Conservation (phyloP, 345 rosid species). For the Aquilaria malaccensis region DNA sequence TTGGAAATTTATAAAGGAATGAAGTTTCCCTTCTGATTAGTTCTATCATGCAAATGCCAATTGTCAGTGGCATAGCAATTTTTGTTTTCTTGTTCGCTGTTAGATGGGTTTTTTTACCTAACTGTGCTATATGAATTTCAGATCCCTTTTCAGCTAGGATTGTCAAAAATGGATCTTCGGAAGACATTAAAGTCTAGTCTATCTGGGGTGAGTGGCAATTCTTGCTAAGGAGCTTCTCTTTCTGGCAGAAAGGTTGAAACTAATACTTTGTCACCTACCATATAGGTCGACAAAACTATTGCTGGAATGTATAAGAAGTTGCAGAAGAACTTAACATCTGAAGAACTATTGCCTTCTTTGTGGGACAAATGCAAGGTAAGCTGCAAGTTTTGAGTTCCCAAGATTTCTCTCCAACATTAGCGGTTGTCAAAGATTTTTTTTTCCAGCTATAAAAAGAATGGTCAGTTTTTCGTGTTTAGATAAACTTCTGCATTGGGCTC, state of each 20-base stretch:
- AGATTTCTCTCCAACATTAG: too few relatives aligned
- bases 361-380: slow-evolving; percentile 99
- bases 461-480: too few relatives aligned
- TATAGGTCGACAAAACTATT: slow-evolving; percentile 85
- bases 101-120: too few relatives aligned
- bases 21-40: too few relatives aligned
- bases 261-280: slow-evolving; percentile 4
- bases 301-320: slow-evolving; percentile 86
- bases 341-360: slow-evolving; percentile 82
- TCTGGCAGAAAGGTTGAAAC: neutral
- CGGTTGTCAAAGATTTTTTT: too few relatives aligned
- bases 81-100: too few relatives aligned
- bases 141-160: slow-evolving; percentile 92
- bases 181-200: slow-evolving; percentile 78
- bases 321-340: slow-evolving; percentile 93
- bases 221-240: neutral
- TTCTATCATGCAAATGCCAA: too few relatives aligned
- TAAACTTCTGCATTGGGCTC: too few relatives aligned
- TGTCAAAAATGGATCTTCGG: slow-evolving; percentile 83
- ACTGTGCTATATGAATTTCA: slow-evolving; percentile 21
- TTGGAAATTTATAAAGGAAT: too few relatives aligned
- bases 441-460: neutral
- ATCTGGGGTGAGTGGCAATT: slow-evolving; percentile 62
- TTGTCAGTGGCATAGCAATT: too few relatives aligned
- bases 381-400: neutral